These are phyloP conservation scores for Margaritispora aquatica DNA, from an alignment of 495 filamentous ascomycete species.

Conservation along the genomic window DNA sequence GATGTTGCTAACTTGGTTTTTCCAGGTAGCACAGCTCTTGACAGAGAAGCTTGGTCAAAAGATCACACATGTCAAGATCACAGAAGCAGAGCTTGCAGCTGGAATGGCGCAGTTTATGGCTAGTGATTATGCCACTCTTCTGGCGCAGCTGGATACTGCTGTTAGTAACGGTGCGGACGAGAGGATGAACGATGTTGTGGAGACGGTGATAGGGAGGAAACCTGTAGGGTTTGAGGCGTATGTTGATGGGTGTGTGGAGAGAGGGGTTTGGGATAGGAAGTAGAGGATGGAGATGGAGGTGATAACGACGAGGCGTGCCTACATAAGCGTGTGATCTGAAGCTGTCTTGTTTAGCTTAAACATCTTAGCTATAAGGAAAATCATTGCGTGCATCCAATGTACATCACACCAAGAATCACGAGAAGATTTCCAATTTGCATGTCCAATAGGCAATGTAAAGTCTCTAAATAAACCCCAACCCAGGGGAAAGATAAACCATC, in stretches of 20 bases:
- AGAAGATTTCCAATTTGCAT: too few relatives aligned
- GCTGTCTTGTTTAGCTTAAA: too few relatives aligned
- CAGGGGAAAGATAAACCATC: too few relatives aligned
- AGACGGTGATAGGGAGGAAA: slow-evolving; percentile 13
- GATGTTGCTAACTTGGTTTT: neutral
- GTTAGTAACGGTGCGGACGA: slow-evolving; percentile 15
- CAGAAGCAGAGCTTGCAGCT: slow-evolving; percentile 24
- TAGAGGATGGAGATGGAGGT: neutral
- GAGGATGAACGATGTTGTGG: slow-evolving; percentile 14
- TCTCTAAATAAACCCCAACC: too few relatives aligned
- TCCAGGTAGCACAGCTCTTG: slow-evolving; percentile 37
- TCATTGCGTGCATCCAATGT: too few relatives aligned
- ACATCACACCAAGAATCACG: too few relatives aligned
- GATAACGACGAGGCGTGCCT: neutral
- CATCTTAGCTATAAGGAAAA: too few relatives aligned
- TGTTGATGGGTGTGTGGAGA: slow-evolving; percentile 8
- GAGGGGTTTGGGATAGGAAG: slow-evolving; percentile 7
- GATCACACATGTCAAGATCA: slow-evolving; percentile 40
- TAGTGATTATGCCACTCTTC: slow-evolving; percentile 13
- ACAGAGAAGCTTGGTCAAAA: slow-evolving; percentile 30
- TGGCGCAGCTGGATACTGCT: slow-evolving; percentile 18
- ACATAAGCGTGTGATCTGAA: neutral
- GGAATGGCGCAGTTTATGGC: slow-evolving; percentile 12
- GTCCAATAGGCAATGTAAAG: too few relatives aligned
- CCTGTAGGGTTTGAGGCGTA: slow-evolving; percentile 11